Conservation (phyloP, 2,329 filamentous ascomycete genomes). For the Rutstroemia sp. region DNA sequence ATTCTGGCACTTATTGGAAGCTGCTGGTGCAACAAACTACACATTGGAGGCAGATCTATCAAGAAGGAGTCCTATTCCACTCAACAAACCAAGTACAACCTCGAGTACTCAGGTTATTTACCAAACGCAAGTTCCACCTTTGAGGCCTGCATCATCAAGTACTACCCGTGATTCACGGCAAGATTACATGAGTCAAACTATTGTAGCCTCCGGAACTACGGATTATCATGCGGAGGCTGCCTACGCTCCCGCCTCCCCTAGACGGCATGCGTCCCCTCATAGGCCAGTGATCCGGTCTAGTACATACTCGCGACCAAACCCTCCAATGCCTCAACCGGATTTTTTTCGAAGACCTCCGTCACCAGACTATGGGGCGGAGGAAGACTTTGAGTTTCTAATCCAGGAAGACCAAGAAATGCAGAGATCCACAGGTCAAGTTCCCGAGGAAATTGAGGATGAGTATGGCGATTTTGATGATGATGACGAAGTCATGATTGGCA, state of each 20-base stretch:
- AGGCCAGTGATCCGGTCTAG: background rate
- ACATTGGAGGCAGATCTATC: conserved; percentile 18
- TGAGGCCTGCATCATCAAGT: background rate
- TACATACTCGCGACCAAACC: background rate
- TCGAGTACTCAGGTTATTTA: conserved; percentile 25
- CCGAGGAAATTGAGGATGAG: conserved; percentile 14
- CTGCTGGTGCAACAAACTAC: conserved; percentile 25
- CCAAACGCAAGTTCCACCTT: conserved; percentile 19
- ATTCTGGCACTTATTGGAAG: conserved; percentile 18
- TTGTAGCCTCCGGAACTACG: background rate
- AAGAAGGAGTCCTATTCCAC: conserved; percentile 8
- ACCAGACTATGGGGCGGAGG: conserved; percentile 19
- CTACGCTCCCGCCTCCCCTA: background rate
- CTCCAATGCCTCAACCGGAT: background rate
- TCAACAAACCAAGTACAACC: conserved; percentile 16
- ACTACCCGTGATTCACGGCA: background rate
- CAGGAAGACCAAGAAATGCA: conserved; percentile 20
- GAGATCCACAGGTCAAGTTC: conserved; percentile 3
- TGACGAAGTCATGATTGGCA: conserved; percentile 32
- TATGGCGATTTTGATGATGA: conserved; percentile 30
- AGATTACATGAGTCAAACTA: background rate
- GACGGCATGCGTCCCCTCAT: background rate
- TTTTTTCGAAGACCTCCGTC: conserved; percentile 14
- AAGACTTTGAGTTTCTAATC: conserved; percentile 19
- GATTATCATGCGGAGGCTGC: background rate